Evolutionary conservation across 345 rosid genomes (phyloP).

Genomic region (Camelina sativa): DNA sequence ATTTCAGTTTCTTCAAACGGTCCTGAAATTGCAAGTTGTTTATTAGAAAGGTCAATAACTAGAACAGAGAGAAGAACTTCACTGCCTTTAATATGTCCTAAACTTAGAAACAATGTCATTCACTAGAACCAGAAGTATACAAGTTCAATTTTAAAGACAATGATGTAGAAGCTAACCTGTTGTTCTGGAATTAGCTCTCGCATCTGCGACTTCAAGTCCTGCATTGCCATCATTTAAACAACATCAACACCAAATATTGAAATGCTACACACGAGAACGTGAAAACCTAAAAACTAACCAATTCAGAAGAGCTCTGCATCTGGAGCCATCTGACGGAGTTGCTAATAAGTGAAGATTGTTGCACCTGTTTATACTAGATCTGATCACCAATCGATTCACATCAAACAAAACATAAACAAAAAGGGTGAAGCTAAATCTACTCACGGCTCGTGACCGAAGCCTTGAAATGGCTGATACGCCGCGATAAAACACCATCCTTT

Average conservation of each 20-base stretch:
- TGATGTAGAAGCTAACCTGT: constrained; percentile 55
- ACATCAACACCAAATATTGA: background rate
- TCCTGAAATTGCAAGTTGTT: constrained; percentile 52
- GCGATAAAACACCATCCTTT: constrained; percentile 66
- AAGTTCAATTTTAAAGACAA: background rate
- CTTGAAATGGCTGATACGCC: constrained; percentile 59
- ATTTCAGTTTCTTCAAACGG: constrained; percentile 78
- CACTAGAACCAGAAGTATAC: background rate
- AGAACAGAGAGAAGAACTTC: constrained; percentile 3
- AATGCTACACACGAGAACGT: background rate
- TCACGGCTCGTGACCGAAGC: constrained; percentile 65
- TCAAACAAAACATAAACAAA: background rate
- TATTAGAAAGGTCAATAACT: background rate
- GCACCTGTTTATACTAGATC: constrained; percentile 50
- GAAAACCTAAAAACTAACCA: constrained; percentile 46
- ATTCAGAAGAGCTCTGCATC: constrained; percentile 67
- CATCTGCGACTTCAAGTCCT: constrained; percentile 87
- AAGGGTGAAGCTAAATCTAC: constrained; percentile 24
- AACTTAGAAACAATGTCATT: background rate
- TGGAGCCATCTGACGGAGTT: constrained; percentile 83
- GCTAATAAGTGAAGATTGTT: constrained; percentile 58
- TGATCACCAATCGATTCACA: constrained; percentile 6
- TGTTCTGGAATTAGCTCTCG: constrained; percentile 89
- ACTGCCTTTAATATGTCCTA: background rate
- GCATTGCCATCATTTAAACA: constrained; percentile 22